Conservation (phyloP, 371 early-diverging fungal species). For the Capillidium heterosporum region DNA sequence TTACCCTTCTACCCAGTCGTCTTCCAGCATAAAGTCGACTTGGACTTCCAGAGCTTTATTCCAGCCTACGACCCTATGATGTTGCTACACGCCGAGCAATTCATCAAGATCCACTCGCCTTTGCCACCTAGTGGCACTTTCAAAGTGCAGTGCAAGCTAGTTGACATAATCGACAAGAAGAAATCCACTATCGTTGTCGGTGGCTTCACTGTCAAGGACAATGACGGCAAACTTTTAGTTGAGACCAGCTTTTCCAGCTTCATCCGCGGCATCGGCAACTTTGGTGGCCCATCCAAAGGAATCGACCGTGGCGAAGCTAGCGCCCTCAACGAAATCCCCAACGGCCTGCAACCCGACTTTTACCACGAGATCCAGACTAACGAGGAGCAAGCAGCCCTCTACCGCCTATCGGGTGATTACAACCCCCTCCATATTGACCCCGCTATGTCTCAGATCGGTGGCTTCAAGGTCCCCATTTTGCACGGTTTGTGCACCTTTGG, state of each 20-base stretch:
- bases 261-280: conserved; percentile 81
- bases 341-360: conserved; percentile 63
- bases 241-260: conserved; percentile 82
- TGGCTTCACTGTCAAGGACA: conserved; percentile 65
- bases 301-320: conserved; percentile 62
- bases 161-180: conserved; percentile 93
- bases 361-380: conserved; percentile 53
- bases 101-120: conserved; percentile 62
- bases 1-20: conserved; percentile 88
- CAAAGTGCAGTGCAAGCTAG: conserved; percentile 46
- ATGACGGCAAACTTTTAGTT: conserved; percentile 51
- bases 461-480: conserved; percentile 88
- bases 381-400: conserved; percentile 88
- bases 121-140: conserved; percentile 68
- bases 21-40: conserved; percentile 46
- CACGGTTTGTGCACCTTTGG: conserved; percentile 91
- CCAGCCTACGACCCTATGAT: conserved; percentile 93
- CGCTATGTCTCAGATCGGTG: conserved; percentile 79
- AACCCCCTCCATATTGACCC: conserved; percentile 95
- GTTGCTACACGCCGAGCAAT: conserved; percentile 96
- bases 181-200: conserved; percentile 73
- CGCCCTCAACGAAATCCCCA: conserved; percentile 44
- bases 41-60: conserved; percentile 54
- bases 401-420: conserved; percentile 74
- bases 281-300: conserved; percentile 65